Conservation (phyloP, 2,329 filamentous ascomycete species). For the Aspergillus brunneoviolaceus region DNA sequence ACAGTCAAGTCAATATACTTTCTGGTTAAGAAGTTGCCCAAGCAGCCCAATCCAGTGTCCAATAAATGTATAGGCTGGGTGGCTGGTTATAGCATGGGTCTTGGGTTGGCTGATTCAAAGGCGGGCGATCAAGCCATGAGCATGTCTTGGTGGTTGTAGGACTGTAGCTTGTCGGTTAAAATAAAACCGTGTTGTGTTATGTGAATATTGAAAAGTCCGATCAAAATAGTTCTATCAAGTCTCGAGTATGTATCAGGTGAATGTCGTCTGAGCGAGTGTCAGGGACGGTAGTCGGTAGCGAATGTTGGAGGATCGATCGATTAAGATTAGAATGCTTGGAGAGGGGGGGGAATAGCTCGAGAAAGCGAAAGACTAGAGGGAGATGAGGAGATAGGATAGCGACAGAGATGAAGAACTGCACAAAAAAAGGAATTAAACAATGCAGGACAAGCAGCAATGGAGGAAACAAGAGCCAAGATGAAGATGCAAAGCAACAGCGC, state of each 20-base stretch:
- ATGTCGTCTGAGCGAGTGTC: constrained; percentile 17
- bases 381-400: background rate
- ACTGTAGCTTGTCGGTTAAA: no score
- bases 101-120: background rate
- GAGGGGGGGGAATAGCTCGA: constrained; percentile 4
- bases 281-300: constrained; percentile 13
- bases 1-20: background rate
- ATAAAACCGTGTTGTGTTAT: background rate
- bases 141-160: background rate
- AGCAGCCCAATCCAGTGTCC: constrained; percentile 5
- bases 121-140: constrained; percentile 1
- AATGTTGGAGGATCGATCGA: constrained; percentile 8
- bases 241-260: background rate
- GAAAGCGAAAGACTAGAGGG: constrained; percentile 7
- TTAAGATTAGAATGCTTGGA: constrained; percentile 17
- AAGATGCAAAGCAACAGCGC: constrained; percentile 8
- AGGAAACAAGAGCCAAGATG: constrained; percentile 10
- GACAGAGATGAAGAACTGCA: background rate
- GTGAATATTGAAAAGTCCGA: background rate
- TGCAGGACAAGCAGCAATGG: constrained; percentile 5
- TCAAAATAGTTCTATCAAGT: background rate
- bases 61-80: background rate
- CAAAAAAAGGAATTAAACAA: background rate
- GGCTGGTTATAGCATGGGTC: constrained; percentile 5
- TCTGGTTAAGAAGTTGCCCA: background rate